These are phyloP conservation scores for Mycosphaerella sp. DNA, from an alignment of 2,329 filamentous ascomycete species.

Conservation along the genomic window DNA sequence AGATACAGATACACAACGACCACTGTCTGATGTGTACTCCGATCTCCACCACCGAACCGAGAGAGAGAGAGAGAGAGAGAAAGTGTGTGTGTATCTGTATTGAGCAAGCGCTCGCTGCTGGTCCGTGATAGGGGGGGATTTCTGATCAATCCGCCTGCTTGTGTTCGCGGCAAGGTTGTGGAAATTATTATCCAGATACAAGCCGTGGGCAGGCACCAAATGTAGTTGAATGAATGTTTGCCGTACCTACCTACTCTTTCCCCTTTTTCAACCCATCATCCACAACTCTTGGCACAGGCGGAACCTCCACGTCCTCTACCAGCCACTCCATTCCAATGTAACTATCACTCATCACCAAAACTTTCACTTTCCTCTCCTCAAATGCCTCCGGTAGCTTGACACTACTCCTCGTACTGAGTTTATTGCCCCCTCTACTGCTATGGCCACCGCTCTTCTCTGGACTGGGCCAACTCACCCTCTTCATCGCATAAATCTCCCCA, in stretches of 20 bases:
- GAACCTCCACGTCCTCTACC: slow-evolving; percentile 48
- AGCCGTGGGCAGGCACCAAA: too few relatives aligned
- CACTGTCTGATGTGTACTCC: too few relatives aligned
- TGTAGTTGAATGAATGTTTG: too few relatives aligned
- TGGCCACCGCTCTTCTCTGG: slow-evolving; percentile 30
- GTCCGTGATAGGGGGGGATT: too few relatives aligned
- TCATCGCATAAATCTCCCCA: slow-evolving; percentile 79
- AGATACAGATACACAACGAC: too few relatives aligned
- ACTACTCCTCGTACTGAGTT: slow-evolving; percentile 49
- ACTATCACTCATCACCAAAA: slow-evolving; percentile 76
- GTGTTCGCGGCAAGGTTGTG: too few relatives aligned
- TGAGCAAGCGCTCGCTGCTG: too few relatives aligned
- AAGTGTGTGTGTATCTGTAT: too few relatives aligned
- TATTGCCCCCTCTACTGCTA: neutral
- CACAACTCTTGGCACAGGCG: slow-evolving; percentile 31
- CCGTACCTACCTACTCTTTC: neutral
- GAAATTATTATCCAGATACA: too few relatives aligned
- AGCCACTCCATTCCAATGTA: slow-evolving; percentile 71
- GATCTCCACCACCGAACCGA: too few relatives aligned
- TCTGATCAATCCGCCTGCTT: too few relatives aligned
- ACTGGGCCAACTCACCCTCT: slow-evolving; percentile 70
- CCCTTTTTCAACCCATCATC: slow-evolving; percentile 32
- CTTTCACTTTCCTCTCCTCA: slow-evolving; percentile 59
- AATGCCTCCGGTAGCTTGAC: slow-evolving; percentile 55
- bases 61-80: too few relatives aligned